A percentile compares a stretch with the other conserved stretches of the same genome.
Conservation (phyloP, 495 filamentous ascomycete genomes). For the Coniosporium apollinis region DNA sequence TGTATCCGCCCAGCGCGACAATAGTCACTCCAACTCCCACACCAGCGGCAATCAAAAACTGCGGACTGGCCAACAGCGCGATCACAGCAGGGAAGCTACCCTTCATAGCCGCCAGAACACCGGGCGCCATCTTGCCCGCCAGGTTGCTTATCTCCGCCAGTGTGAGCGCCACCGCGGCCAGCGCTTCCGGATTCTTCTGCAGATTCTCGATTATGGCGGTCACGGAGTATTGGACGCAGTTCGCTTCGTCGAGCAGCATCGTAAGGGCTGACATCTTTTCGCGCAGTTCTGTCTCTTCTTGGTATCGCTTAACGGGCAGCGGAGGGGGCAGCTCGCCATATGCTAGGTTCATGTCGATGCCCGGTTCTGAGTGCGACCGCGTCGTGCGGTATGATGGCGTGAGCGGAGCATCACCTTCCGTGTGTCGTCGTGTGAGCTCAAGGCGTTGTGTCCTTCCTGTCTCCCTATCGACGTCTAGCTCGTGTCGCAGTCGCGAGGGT, state of each 20-base stretch:
- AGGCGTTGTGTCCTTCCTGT: constrained; percentile 8
- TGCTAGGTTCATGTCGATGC: constrained; percentile 76
- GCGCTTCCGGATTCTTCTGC: constrained; percentile 80
- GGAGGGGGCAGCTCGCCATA: constrained; percentile 55
- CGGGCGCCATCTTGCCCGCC: constrained; percentile 68
- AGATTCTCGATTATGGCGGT: constrained; percentile 69
- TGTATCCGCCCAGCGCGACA: constrained; percentile 88
- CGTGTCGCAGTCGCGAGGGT: constrained; percentile 13
- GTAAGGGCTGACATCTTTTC: constrained; percentile 53
- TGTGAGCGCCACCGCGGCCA: constrained; percentile 84
- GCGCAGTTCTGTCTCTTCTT: constrained; percentile 42
- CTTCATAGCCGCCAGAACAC: constrained; percentile 58
- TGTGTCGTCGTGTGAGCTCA: constrained; percentile 20
- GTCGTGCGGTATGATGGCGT: constrained; percentile 1
- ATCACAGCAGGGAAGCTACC: constrained; percentile 67
- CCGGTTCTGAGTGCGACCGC: constrained; percentile 32
- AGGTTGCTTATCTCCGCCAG: constrained; percentile 80
- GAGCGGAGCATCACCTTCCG: constrained; percentile 11
- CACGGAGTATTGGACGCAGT: constrained; percentile 75
- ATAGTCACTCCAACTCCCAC: constrained; percentile 80
- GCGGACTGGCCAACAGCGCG: constrained; percentile 69
- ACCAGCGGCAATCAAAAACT: constrained; percentile 85
- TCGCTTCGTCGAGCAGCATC: constrained; percentile 59
- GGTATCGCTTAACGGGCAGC: constrained; percentile 20
- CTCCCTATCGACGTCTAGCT: constrained; percentile 2